Evolutionary conservation across 2,329 filamentous ascomycete genomes (phyloP), one percentile per base, ranked within the genome.

Genomic region (Verticillium tricorpus): DNA sequence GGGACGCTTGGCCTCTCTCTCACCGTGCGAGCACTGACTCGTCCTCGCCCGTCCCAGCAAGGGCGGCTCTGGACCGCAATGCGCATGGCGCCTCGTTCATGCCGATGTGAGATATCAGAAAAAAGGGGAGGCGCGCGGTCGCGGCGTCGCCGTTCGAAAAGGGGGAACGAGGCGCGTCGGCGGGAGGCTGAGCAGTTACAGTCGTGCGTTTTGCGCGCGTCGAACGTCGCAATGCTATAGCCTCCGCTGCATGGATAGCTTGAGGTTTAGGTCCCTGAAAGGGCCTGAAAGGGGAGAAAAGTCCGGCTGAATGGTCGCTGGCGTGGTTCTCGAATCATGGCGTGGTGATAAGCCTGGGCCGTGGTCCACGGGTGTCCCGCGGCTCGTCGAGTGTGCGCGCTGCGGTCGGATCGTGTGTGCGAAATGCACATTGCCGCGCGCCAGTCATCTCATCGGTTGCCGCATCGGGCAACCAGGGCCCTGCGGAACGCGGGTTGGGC

Each of bases 371-470:
- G 14, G 14, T 12, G 34, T 35, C 34, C 22, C 45, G 45, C 45
- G 45, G 45, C 45, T 52, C 45, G 12, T 17, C 25, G 25, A 28
- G 17, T 14, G 37, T 35, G 34, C 34, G 34, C 34, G 34, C 8
- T 40, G 37, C 37, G 15, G 12, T 9, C 37, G 12, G 12, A 14
- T 40, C 37, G 37, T 14, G 12, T 40, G 11, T 40, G 28, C 37
- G 15, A 40, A 40, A 52, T 58, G 57, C 57, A 59, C 17, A 39
- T 59, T 59, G 57, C 57, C 57, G 57, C 57, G 57, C 57, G 57
- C 57, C 39, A 59, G 57, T 32, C 11, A 28, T 59, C 22, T 59
- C 19, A 34, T 54, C 32, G 28, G 32, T 34, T 52, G 3, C 45
- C 45, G 45, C 19, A 52, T 52, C 8, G 19, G 45, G 45, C 28